Conservation (phyloP, 768 basidiomycete genomes). For the Imleria badia region DNA sequence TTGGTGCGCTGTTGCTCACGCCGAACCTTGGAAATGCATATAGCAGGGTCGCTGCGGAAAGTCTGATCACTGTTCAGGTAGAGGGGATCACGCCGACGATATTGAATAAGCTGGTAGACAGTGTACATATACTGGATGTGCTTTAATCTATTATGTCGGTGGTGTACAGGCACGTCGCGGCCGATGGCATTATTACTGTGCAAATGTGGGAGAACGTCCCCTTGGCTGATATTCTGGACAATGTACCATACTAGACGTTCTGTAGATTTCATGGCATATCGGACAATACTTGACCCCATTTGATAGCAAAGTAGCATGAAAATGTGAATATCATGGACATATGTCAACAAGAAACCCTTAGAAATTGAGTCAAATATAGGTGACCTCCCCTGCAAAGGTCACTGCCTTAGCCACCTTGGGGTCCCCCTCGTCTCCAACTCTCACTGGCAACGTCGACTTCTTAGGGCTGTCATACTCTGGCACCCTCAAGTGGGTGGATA, state of each 20-base stretch:
- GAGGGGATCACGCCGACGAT: too few relatives aligned
- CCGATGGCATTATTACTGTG: background rate
- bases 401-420: background rate
- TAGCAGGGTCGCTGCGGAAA: too few relatives aligned
- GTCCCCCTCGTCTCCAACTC: background rate
- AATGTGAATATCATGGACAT: background rate
- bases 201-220: background rate
- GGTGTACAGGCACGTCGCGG: conserved; percentile 1
- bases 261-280: too few relatives aligned
- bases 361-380: background rate
- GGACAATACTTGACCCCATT: too few relatives aligned
- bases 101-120: too few relatives aligned
- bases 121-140: too few relatives aligned
- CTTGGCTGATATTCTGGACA: background rate
- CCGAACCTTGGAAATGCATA: too few relatives aligned
- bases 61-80: too few relatives aligned
- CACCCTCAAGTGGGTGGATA: background rate
- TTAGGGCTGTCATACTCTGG: background rate
- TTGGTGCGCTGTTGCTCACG: background rate
- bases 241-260: too few relatives aligned
- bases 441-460: background rate
- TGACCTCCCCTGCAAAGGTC: conserved; percentile 3
- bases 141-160: too few relatives aligned
- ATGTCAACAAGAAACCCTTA: background rate
- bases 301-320: background rate